Evolutionary conservation across 2,329 filamentous ascomycete genomes (phyloP), one percentile per base, ranked within the genome.

Genomic region (Fusarium vanettenii): DNA sequence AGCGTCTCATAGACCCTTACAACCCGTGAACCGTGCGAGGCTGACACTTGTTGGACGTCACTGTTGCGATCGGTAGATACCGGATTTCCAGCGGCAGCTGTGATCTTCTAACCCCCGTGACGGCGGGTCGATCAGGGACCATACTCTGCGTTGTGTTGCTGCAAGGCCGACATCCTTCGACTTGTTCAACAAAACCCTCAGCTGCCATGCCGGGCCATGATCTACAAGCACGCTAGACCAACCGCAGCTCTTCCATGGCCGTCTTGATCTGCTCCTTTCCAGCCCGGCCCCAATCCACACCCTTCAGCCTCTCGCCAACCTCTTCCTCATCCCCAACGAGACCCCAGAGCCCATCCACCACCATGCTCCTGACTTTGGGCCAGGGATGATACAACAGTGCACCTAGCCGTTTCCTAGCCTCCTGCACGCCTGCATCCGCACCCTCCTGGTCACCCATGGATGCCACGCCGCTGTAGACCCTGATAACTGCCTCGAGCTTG

Each of bases 341-440:
- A 20, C 80, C 84, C 89, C 88, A 92, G 37, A 92, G 80, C 81
- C 90, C 89, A 75, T 93, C 91, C 6, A 90, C 87, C 18, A 90
- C 90, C 55, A 86, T 81, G 70, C 83, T 88, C 70, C 92, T 84
- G 76, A 97, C 91, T 78, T 90, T 89, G 7, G 95, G 95, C 87
- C 94, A 98, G 1, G 94, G 94, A 85, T 98, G 96, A 67, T 91
- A 83, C 72, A 98, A 85, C 86, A 98, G 90, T 25, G 89, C 91
- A 0, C 89, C 89, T 45, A 98, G 84, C 81, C 95, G 94, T 80
- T 89, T 91, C 64, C 91, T 82, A 5, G 92, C 93, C 67, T 86
- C 85, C 10, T 85, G 83, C 9, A 90, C 83, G 1, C 85, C 84
- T 27, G 69, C 72, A 29, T 77, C 75, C 14, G 66, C 71, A 25